Percentiles rank a stretch among this genome's conserved stretches.
Evolutionary conservation across 371 early-diverging fungal species (phyloP).

Genomic region (Actinomortierella wolfii): DNA sequence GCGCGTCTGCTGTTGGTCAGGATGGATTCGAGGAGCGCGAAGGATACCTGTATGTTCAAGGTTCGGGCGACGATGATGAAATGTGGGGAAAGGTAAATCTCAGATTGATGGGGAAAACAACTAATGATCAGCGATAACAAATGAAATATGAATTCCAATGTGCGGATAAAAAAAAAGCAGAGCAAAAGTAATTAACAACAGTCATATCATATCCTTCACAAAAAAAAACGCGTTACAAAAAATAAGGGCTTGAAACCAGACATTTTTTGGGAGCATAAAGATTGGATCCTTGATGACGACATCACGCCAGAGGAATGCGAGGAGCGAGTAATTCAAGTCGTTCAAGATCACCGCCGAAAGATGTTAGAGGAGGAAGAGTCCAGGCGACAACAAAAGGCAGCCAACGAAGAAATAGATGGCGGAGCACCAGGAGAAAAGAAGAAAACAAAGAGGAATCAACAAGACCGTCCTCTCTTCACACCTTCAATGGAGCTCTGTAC

Average conservation of each 20-base stretch:
- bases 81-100: constrained; percentile 70
- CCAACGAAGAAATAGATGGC: constrained; percentile 4
- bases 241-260: constrained; percentile 62
- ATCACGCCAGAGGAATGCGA: constrained; percentile 54
- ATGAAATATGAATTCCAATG: not conserved
- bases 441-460: not conserved
- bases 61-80: constrained; percentile 89
- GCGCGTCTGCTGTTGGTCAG: constrained; percentile 67
- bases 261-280: constrained; percentile 74
- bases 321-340: constrained; percentile 47
- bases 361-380: constrained; percentile 6
- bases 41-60: constrained; percentile 83
- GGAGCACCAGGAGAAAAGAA: not conserved
- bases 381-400: constrained; percentile 11
- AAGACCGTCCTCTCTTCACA: constrained; percentile 10
- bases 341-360: constrained; percentile 20
- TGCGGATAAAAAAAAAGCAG: not conserved
- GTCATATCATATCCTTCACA: not conserved
- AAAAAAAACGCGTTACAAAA: no score
- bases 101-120: not conserved
- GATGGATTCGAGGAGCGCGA: constrained; percentile 58
- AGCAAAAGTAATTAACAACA: not conserved
- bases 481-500: constrained; percentile 41
- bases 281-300: constrained; percentile 48
- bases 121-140: no score